Base-by-base conservation (phyloP, 495 filamentous ascomycete genomes). In the Cryomyces minteri region DNA sequence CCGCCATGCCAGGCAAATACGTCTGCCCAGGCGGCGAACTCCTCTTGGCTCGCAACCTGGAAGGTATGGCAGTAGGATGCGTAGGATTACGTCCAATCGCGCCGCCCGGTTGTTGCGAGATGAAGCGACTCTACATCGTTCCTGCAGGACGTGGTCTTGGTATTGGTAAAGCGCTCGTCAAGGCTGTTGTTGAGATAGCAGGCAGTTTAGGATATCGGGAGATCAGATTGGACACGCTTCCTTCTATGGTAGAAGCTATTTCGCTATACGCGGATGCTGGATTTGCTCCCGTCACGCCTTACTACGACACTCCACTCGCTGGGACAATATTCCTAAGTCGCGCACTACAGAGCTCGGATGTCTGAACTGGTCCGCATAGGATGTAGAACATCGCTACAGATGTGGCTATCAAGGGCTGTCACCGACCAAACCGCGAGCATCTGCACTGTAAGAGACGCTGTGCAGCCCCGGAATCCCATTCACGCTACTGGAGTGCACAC, bases 101-200 rank as follows among this genome's bases (percentile, higher is more conserved):
- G 0, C 5, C 31, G 8, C 0, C 36, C 5, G 32, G 45, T 12
- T 65, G 54, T 53, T 76, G 72, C 56, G 74, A 80, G 48, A 70
- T 78, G 66, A 78, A 79, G 52, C 62, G 74, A 0, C 61, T 80
- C 0, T 79, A 73, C 48, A 61, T 72, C 14, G 40, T 57, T 1
- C 66, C 66, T 0, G 48, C 56, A 39, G 65, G 60, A 6, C 63
- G 75, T 7, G 67, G 71, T 5, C 43, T 62, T 9, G 70, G 69
- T 0, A 45, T 76, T 2, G 76, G 74, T 4, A 56, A 55, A 32
- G 52, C 49, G 12, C 56, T 79, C 12, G 58, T 73, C 0, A 51
- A 60, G 25, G 60, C 57, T 5, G 62, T 69, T 10, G 45, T 76
- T 5, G 54, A 55, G 29, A 52, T 58, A 34, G 76, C 72, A n/a